A percentile compares a stretch with the other conserved stretches of the same genome.
Conservation (phyloP, 768 basidiomycete genomes). For the Boletales sp. region DNA sequence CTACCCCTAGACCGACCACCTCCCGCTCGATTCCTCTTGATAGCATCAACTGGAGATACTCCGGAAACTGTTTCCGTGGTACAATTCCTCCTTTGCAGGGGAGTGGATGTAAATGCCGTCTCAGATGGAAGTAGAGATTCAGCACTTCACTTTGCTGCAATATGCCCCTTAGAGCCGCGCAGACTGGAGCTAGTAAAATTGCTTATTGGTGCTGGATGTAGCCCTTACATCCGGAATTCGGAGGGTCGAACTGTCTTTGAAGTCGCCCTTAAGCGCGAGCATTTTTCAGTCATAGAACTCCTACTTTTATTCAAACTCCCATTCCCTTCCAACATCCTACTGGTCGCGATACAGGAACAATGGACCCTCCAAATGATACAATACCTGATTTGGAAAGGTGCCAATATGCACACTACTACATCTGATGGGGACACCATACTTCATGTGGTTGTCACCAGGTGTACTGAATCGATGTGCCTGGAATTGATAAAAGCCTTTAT, state of each 20-base stretch:
- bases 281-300: background rate
- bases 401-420: background rate
- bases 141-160: background rate
- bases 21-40: background rate
- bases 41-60: background rate
- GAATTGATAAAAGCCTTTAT: background rate
- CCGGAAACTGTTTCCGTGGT: background rate
- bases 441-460: background rate
- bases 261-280: background rate
- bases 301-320: background rate
- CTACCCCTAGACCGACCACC: background rate
- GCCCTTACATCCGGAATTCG: background rate
- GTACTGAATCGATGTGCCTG: background rate
- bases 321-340: background rate
- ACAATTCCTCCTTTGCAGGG: slow-evolving; percentile 3
- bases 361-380: background rate
- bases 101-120: background rate
- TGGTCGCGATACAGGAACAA: background rate
- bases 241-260: background rate
- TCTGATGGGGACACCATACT: background rate
- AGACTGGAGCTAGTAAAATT: background rate
- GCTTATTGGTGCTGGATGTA: slow-evolving; percentile 2
- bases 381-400: background rate
- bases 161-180: background rate
- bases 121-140: background rate